These are phyloP conservation scores for Orbilia blumenaviensis DNA, from an alignment of 2,329 filamentous ascomycete species.

Conservation along the genomic window DNA sequence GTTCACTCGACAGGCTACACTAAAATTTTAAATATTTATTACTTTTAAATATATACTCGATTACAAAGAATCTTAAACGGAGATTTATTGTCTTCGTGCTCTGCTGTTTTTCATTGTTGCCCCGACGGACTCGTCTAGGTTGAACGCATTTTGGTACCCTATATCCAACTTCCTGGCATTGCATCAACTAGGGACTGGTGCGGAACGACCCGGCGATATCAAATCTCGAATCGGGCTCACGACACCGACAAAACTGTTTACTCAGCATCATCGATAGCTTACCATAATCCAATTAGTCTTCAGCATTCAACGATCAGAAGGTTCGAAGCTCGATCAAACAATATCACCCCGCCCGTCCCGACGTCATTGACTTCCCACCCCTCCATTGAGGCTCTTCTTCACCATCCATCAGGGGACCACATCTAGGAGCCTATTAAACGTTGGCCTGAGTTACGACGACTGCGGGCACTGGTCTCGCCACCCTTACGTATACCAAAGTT, in stretches of 20 bases:
- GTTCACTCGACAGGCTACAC: neutral
- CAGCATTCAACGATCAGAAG: neutral
- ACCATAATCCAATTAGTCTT: neutral
- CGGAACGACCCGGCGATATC: slow-evolving; percentile 32
- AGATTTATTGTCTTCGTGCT: slow-evolving; percentile 16
- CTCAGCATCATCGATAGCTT: neutral
- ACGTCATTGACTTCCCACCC: neutral
- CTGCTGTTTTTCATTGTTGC: slow-evolving; percentile 13
- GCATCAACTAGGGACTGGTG: neutral
- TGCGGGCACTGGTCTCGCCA: slow-evolving; percentile 1
- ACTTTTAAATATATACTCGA: neutral
- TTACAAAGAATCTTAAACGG: slow-evolving; percentile 10
- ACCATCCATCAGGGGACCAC: neutral
- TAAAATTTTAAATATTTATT: slow-evolving; percentile 4
- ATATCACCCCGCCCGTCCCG: neutral
- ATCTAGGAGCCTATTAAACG: neutral
- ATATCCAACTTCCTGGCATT: neutral
- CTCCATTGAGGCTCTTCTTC: neutral
- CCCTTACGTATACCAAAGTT: slow-evolving; percentile 10
- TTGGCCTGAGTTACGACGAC: slow-evolving; percentile 7
- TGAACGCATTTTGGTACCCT: slow-evolving; percentile 13
- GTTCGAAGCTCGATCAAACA: neutral
- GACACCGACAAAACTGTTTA: neutral
- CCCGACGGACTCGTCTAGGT: neutral
- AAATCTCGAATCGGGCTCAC: slow-evolving; percentile 1